Evolutionary conservation across 108 stramenopile species (phyloP), one percentile per base, ranked within the genome.

Genomic region (Skeletonema potamos): DNA sequence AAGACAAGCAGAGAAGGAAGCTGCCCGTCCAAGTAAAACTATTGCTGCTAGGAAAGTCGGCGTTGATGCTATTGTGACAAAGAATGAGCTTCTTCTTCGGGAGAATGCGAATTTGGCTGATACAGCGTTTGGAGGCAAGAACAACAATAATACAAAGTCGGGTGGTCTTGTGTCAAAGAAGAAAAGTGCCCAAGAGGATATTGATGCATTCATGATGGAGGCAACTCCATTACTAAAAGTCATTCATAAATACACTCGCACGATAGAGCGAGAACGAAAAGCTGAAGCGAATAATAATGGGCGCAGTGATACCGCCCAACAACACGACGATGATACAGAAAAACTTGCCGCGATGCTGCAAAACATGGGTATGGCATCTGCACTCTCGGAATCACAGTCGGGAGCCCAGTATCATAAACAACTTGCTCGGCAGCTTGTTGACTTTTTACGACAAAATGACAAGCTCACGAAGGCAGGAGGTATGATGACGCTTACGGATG

Each of bases 311-410:
- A 62, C 73, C 46, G 46, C 56, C 27, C 20, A 54, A 10, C 34
- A 36, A 34, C 48, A 51, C 48, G 71, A 85, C 41, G 90, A 88
- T 37, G 90, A 88, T 37, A 81, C 85, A 1, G 62, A 65, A 54
- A 81, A 84, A 79, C 77, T 93, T 28, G 58, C 72, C 2, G 67
- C 71, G n/a, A 70, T 95, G 79, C 41, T 97, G 61, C 76, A 87
- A 68, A 85, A 92, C 68, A 94, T 99, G 90, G 99, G 99, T 34
- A 95, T 98, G 84, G 87, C 95, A 36, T 94, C 94, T 26, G 97
- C 98, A 7, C 82, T 98, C 28, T 93, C 97, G 11, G 88, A 87
- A 67, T 64, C 70, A 10, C 77, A 91, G 59, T 71, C 90, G 9
- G 86, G 94, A 55, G 68, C 74, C 11, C 68, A 66, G 11, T 97